Percentiles rank a stretch among this genome's conserved stretches.
Conservation (phyloP, 371 early-diverging fungal species). For the Rozella allomycis region DNA sequence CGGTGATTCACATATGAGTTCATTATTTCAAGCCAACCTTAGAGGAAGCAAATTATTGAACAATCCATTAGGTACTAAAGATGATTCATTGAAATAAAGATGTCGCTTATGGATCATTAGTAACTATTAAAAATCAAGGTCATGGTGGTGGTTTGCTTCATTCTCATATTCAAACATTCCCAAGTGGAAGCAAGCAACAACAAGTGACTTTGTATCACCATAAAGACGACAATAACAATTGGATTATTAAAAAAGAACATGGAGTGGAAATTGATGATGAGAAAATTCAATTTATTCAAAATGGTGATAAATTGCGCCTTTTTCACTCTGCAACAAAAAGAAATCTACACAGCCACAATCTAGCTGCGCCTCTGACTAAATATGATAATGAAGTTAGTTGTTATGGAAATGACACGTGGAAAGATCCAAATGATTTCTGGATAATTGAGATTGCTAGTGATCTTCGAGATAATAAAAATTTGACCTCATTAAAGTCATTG, state of each 20-base stretch:
- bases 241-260: conserved; percentile 34
- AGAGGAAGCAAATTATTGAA: conserved; percentile 49
- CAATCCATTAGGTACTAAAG: conserved; percentile 52
- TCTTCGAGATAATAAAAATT: conserved; percentile 7
- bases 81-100: conserved; percentile 21
- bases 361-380: conserved; percentile 61
- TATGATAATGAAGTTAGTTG: conserved; percentile 67
- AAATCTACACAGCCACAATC: conserved; percentile 60
- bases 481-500: conserved; percentile 24
- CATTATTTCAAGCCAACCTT: conserved; percentile 88
- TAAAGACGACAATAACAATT: conserved; percentile 92
- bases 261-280: conserved; percentile 2
- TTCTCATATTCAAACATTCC: conserved; percentile 86
- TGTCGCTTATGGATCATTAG: conserved; percentile 73
- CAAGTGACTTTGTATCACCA: conserved; percentile 97
- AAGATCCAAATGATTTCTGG: conserved; percentile 79
- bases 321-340: conserved; percentile 45
- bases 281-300: conserved; percentile 31
- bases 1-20: conserved; percentile 96
- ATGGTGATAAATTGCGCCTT: conserved; percentile 34
- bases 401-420: conserved; percentile 44
- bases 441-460: conserved; percentile 46
- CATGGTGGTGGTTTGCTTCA: conserved; percentile 92
- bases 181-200: conserved; percentile 79
- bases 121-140: conserved; percentile 69